Conservation (phyloP, 805 yeast species). For the Wickerhamiella shivajii region DNA sequence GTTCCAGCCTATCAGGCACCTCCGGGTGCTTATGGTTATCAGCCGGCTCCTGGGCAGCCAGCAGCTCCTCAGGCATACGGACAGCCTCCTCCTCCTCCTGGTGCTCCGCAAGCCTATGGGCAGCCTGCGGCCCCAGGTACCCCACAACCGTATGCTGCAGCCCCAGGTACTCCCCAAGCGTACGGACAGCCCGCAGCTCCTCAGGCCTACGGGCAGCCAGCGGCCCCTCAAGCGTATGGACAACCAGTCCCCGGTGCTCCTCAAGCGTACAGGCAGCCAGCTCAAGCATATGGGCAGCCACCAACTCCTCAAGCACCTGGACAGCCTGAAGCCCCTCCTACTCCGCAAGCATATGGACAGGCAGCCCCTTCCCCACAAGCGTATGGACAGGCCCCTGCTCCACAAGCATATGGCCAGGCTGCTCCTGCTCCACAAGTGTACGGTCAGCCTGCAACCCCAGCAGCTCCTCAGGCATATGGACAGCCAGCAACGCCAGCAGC, state of each 20-base stretch:
- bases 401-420: constrained; percentile 5
- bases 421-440: constrained; percentile 10
- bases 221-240: constrained; percentile 1
- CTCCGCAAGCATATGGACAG: constrained; percentile 7
- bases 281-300: constrained; percentile 8
- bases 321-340: constrained; percentile 10
- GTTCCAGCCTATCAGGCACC: no score
- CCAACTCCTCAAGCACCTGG: constrained; percentile 5
- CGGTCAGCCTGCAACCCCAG: constrained; percentile 8
- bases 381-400: constrained; percentile 6
- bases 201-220: constrained; percentile 10
- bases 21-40: neutral
- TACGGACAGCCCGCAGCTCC: constrained; percentile 3
- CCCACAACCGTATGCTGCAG: constrained; percentile 2
- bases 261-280: constrained; percentile 6
- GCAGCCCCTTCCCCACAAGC: constrained; percentile 8
- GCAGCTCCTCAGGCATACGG: constrained; percentile 4
- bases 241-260: no score
- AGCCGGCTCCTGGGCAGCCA: neutral
- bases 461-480: constrained; percentile 8
- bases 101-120: constrained; percentile 5
- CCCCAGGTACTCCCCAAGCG: constrained; percentile 7
- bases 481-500: constrained; percentile 1
- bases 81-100: constrained; percentile 10
- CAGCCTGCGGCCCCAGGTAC: constrained; percentile 8